Conservation (phyloP, 805 yeast species). For the Pachysolen tannophilus region DNA sequence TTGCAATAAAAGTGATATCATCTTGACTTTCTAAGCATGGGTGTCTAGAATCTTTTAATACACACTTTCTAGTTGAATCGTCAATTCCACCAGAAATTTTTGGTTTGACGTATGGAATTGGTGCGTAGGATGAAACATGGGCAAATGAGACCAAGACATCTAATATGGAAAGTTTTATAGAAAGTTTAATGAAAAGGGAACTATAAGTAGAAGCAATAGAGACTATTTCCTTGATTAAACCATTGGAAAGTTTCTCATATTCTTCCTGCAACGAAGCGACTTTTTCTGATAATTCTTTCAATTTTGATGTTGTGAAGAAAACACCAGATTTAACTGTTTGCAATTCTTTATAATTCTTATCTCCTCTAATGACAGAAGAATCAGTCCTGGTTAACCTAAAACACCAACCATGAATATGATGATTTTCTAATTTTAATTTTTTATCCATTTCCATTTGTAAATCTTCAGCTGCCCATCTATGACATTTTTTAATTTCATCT, state of each 20-base stretch:
- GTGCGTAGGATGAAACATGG: slow-evolving; percentile 74
- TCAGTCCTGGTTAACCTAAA: slow-evolving; percentile 88
- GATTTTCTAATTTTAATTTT: slow-evolving; percentile 83
- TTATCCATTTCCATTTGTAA: slow-evolving; percentile 78
- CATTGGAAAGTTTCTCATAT: slow-evolving; percentile 68
- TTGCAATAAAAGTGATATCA: slow-evolving; percentile 82
- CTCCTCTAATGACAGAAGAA: slow-evolving; percentile 66
- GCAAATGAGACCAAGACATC: slow-evolving; percentile 88
- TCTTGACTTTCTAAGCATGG: slow-evolving; percentile 94
- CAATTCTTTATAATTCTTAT: slow-evolving; percentile 60
- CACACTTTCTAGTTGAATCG: slow-evolving; percentile 34
- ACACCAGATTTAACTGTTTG: slow-evolving; percentile 96
- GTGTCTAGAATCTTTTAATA: slow-evolving; percentile 75
- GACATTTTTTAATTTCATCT: slow-evolving; percentile 49
- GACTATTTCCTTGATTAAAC: slow-evolving; percentile 77
- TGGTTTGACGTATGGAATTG: slow-evolving; percentile 75
- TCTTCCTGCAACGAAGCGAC: slow-evolving; percentile 52
- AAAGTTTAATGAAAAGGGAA: slow-evolving; percentile 65
- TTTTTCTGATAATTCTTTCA: slow-evolving; percentile 52
- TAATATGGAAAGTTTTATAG: slow-evolving; percentile 56
- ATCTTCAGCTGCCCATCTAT: slow-evolving; percentile 61
- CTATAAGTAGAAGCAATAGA: slow-evolving; percentile 74
- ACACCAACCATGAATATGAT: slow-evolving; percentile 89
- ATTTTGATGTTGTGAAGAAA: slow-evolving; percentile 68
- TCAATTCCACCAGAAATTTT: slow-evolving; percentile 46